phyloP scores from a whole-genome alignment of 768 basidiomycete genomes.

The Filobasidium wieringae region DNA sequence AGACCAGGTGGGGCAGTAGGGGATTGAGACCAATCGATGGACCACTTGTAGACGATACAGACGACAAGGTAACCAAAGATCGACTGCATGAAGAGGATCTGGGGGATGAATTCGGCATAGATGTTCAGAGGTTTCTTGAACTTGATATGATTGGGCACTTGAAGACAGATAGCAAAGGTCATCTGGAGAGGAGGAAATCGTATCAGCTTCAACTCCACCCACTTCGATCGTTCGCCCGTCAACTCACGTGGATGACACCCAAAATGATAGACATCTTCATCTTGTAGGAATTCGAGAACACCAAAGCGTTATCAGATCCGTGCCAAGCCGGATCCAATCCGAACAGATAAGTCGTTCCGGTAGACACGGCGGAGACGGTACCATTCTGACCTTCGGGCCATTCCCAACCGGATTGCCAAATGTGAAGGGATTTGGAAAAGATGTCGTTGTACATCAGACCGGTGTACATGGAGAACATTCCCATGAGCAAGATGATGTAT shows the following conservation, averaged over 20 bases:
- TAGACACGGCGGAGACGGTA: constrained; percentile 47
- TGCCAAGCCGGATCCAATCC: constrained; percentile 95
- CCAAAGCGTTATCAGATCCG: constrained; percentile 73
- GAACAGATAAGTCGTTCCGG: constrained; percentile 71
- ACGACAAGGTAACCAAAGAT: constrained; percentile 94
- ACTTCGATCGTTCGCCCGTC: neutral
- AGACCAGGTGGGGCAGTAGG: constrained; percentile 68
- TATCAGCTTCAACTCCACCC: neutral
- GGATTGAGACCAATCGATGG: constrained; percentile 71
- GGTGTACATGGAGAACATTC: constrained; percentile 89
- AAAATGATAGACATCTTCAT: constrained; percentile 99
- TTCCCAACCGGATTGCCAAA: constrained; percentile 84
- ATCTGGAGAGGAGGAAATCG: constrained; percentile 49
- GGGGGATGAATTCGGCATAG: constrained; percentile 90
- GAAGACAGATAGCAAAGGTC: constrained; percentile 94
- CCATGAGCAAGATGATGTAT: constrained; percentile 98
- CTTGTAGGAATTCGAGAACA: constrained; percentile 98
- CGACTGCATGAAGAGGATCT: constrained; percentile 91
- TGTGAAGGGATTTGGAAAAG: constrained; percentile 79
- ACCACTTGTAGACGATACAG: constrained; percentile 96
- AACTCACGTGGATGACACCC: constrained; percentile 83
- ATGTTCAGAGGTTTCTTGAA: constrained; percentile 81
- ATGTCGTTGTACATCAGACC: constrained; percentile 98
- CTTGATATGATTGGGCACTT: constrained; percentile 86
- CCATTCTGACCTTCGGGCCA: constrained; percentile 51